Conservation (phyloP, 2,329 filamentous ascomycete species). For the Pseudogymnoascus destructans region DNA sequence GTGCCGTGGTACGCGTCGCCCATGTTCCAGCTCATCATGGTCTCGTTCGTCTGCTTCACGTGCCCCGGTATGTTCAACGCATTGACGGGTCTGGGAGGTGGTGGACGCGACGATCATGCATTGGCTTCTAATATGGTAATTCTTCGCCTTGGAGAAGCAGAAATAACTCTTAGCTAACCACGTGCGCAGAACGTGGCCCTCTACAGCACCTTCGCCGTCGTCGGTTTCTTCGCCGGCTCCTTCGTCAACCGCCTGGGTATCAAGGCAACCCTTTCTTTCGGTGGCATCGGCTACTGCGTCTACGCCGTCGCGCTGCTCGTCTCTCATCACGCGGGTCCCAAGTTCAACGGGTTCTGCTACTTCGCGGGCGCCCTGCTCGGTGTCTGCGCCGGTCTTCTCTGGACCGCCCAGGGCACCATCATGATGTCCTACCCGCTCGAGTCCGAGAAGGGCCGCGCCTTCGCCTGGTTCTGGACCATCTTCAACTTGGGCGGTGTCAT, state of each 20-base stretch:
- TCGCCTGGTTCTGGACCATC: slow-evolving; percentile 86
- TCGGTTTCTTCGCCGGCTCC: slow-evolving; percentile 61
- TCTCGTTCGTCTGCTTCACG: slow-evolving; percentile 57
- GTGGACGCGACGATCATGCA: slow-evolving; percentile 40
- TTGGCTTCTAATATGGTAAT: slow-evolving; percentile 37
- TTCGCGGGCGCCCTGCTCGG: slow-evolving; percentile 67
- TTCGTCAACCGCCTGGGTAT: slow-evolving; percentile 67
- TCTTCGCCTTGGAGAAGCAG: too few relatives aligned
- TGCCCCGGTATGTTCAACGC: slow-evolving; percentile 66
- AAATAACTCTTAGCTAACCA: too few relatives aligned
- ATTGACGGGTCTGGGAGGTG: slow-evolving; percentile 50
- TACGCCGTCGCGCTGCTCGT: slow-evolving; percentile 59
- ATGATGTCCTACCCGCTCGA: slow-evolving; percentile 84
- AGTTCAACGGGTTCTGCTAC: slow-evolving; percentile 47
- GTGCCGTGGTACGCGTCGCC: slow-evolving; percentile 62
- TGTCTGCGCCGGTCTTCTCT: slow-evolving; percentile 63
- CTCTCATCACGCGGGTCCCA: slow-evolving; percentile 50
- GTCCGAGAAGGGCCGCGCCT: slow-evolving; percentile 69
- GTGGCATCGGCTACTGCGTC: slow-evolving; percentile 64
- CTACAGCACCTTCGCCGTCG: slow-evolving; percentile 40
- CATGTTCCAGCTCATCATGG: slow-evolving; percentile 56
- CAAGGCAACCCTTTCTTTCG: slow-evolving; percentile 52
- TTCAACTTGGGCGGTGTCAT: slow-evolving; percentile 86
- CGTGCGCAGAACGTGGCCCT: slow-evolving; percentile 29
- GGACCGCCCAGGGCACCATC: slow-evolving; percentile 69